Conservation (phyloP, 768 basidiomycete species). For the Russula brevipes region DNA sequence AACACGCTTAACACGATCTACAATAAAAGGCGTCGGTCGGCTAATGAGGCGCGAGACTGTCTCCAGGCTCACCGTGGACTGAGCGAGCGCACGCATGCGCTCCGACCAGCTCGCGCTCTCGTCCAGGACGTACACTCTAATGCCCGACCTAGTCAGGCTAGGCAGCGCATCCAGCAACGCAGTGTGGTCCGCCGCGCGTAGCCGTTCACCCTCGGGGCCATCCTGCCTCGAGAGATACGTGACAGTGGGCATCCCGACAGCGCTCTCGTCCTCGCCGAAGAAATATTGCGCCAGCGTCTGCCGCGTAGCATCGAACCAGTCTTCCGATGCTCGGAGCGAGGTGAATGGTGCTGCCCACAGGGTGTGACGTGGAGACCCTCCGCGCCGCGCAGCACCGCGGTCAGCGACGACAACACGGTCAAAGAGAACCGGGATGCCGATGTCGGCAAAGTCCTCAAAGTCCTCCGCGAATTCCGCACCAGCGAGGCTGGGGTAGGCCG, state of each 20-base stretch:
- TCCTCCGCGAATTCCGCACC: constrained; percentile 65
- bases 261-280: constrained; percentile 33
- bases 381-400: constrained; percentile 51
- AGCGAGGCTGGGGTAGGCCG: constrained; percentile 61
- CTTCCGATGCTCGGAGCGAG: constrained; percentile 38
- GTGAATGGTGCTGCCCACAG: constrained; percentile 35
- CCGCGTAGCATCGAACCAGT: constrained; percentile 38
- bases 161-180: constrained; percentile 54
- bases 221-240: constrained; percentile 67
- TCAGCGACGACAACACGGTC: constrained; percentile 77
- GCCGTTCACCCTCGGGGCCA: constrained; percentile 41
- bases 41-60: background rate
- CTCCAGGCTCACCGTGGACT: constrained; percentile 18
- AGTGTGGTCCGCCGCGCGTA: constrained; percentile 53
- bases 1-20: constrained; percentile 20
- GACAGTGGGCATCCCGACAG: constrained; percentile 42
- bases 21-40: background rate
- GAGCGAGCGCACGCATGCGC: constrained; percentile 22
- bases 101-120: constrained; percentile 19
- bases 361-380: constrained; percentile 22
- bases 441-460: constrained; percentile 68
- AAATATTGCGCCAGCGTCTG: constrained; percentile 44
- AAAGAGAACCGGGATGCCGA: constrained; percentile 65
- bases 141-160: constrained; percentile 37
- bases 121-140: constrained; percentile 16